Evolutionary conservation across 495 filamentous ascomycete genomes (phyloP).

Genomic region (Aspergillus conjunctus): DNA sequence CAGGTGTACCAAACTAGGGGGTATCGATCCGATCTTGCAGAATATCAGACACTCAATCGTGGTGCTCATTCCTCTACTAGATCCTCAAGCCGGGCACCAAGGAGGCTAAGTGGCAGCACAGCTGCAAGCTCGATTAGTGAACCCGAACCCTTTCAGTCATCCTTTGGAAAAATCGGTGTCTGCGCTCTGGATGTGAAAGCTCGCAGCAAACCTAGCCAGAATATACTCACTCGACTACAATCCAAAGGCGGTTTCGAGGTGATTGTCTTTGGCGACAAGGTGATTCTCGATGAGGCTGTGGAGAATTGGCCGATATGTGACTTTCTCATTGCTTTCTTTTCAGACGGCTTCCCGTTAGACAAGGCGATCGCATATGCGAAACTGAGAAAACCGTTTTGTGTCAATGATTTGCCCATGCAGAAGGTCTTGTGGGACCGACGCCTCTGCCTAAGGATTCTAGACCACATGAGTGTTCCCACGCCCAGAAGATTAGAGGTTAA

Average conservation of each 20-base stretch:
- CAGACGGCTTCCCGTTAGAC: slow-evolving; percentile 93
- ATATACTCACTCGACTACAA: slow-evolving; percentile 90
- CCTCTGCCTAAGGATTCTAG: slow-evolving; percentile 82
- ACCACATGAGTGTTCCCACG: slow-evolving; percentile 84
- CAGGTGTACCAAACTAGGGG: slow-evolving; percentile 24
- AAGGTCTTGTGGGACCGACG: slow-evolving; percentile 96
- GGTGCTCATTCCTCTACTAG: slow-evolving; percentile 52
- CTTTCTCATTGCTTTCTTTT: slow-evolving; percentile 97
- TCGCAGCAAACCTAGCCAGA: slow-evolving; percentile 91
- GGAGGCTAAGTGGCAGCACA: slow-evolving; percentile 76
- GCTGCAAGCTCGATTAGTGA: slow-evolving; percentile 65
- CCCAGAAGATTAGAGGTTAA: slow-evolving; percentile 91
- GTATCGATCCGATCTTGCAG: slow-evolving; percentile 27
- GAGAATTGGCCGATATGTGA: slow-evolving; percentile 71
- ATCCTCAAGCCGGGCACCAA: slow-evolving; percentile 72
- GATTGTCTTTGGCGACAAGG: slow-evolving; percentile 96
- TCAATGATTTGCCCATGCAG: slow-evolving; percentile 98
- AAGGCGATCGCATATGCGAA: slow-evolving; percentile 95
- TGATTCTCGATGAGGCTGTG: slow-evolving; percentile 88
- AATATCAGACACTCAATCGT: slow-evolving; percentile 27
- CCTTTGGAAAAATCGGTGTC: slow-evolving; percentile 75
- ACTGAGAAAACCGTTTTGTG: slow-evolving; percentile 89
- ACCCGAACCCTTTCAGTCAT: slow-evolving; percentile 35
- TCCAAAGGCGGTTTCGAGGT: slow-evolving; percentile 92
- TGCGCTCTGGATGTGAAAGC: slow-evolving; percentile 96